A percentile compares a stretch with the other conserved stretches of the same genome.
Evolutionary conservation across 352 stramenopile species (phyloP).

Genomic region (Pythium scleroteichum): DNA sequence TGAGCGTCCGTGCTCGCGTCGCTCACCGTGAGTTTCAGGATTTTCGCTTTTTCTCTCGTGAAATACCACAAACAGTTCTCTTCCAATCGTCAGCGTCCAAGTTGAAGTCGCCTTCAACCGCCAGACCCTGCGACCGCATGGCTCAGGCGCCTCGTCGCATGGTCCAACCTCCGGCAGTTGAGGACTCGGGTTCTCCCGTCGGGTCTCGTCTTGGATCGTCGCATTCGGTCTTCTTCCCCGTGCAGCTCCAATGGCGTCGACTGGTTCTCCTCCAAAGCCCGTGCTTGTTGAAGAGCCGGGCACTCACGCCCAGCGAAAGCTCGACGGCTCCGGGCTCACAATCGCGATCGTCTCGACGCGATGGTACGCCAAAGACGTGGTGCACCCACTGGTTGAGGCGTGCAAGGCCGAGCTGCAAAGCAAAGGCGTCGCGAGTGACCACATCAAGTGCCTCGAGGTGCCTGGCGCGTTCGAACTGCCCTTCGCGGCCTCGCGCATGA

Average conservation of each 20-base stretch:
- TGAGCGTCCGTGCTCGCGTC: neutral
- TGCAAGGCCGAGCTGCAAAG: conserved; percentile 58
- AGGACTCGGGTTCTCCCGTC: too few relatives aligned
- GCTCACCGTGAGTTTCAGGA: neutral
- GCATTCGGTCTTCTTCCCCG: neutral
- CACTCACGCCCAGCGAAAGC: neutral
- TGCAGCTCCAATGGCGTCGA: neutral
- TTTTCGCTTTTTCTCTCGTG: neutral
- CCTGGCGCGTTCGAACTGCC: conserved; percentile 96
- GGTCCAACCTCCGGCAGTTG: too few relatives aligned
- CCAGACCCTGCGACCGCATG: too few relatives aligned
- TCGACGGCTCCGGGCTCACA: conserved; percentile 33
- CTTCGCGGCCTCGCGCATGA: conserved; percentile 84
- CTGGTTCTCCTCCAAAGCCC: neutral
- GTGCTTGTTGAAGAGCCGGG: conserved; percentile 21
- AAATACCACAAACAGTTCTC: too few relatives aligned
- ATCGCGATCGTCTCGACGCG: conserved; percentile 62
- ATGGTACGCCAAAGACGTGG: conserved; percentile 60
- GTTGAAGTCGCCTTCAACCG: too few relatives aligned
- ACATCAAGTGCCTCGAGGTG: conserved; percentile 73
- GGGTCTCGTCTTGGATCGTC: neutral
- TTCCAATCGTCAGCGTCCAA: too few relatives aligned
- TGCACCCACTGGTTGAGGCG: conserved; percentile 43
- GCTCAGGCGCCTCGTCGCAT: too few relatives aligned
- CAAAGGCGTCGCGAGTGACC: conserved; percentile 49